Base-by-base conservation (phyloP, 2,329 filamentous ascomycete species). In the Tolypocladium amazonense region DNA sequence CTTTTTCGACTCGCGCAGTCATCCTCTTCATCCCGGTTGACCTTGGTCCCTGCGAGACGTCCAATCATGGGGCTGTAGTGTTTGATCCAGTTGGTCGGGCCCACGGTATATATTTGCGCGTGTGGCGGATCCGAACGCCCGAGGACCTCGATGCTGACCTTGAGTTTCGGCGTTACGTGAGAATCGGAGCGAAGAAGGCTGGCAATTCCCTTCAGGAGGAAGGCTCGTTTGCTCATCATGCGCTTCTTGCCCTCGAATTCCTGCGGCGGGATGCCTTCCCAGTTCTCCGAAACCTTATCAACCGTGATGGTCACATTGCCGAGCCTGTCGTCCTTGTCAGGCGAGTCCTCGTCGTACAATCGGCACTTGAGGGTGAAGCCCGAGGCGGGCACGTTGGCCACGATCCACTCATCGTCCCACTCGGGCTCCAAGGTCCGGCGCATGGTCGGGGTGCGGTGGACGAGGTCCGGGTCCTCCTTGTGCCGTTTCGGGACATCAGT, bases 11-110 rank as follows among this genome's bases (percentile, higher is more conserved):
- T 57, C 25, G 60, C 67, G 35, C 60, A 62, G 54, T 82, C 79
- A 7, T 79, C 72, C 14, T 79, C 71, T 67, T 86, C 79, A 67
- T 88, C 77, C 71, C 79, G 76, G 69, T 85, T 81, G 69, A 88
- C 84, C 69, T 88, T 89, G 15, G 85, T 86, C 4, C 90, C 89
- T 3, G 88, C 82, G 59, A 97, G 75, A 53, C 91, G 84, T 3
- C 93, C 93, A 62, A 97, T 90, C 78, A 97, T 83, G 4, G 92
- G 91, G 63, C 90, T 95, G 69, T 88, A 93, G 71, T 97, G 93
- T 66, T 89, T 89, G 64, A 88, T 87, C 84, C 86, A 96, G 56
- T 78, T 79, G 59, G 86, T 73, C 14, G 91, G 90, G 0, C 89
- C 92, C 38, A 94, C 66, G 0, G 93, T 97, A 72, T 92, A 96